Percentiles rank a stretch among this genome's conserved stretches.
Conservation (phyloP, 2,329 filamentous ascomycete genomes). For the Monilinia polystroma region DNA sequence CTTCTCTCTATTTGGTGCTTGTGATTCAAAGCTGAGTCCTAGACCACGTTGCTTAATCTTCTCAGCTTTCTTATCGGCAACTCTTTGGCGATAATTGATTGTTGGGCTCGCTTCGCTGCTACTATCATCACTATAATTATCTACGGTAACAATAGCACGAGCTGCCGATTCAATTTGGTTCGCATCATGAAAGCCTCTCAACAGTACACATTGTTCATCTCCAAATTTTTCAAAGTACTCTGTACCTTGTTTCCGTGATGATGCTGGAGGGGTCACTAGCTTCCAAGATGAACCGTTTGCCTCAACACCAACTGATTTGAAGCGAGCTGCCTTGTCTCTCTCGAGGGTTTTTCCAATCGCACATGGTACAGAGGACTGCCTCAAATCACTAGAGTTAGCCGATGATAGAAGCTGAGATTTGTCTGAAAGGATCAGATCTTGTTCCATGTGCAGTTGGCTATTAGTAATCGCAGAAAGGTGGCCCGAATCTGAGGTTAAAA, state of each 20-base stretch:
- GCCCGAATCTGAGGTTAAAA: background rate
- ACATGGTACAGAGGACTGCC: background rate
- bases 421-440: background rate
- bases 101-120: constrained; percentile 10
- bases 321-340: background rate
- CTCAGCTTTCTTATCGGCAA: constrained; percentile 2
- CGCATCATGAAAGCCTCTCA: background rate
- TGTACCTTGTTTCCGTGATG: background rate
- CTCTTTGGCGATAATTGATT: background rate
- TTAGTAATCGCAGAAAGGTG: background rate
- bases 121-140: constrained; percentile 11
- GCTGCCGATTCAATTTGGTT: background rate
- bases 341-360: background rate
- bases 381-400: background rate
- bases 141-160: background rate
- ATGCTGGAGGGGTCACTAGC: constrained; percentile 6
- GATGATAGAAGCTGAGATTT: background rate
- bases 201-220: constrained; percentile 1
- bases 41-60: background rate
- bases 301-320: background rate
- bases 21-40: background rate
- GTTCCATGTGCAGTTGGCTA: background rate
- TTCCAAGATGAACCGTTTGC: constrained; percentile 3
- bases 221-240: background rate
- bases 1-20: background rate